These are phyloP conservation scores for Saccharomycopsis malanga DNA, from an alignment of 805 yeast species.

Conservation along the genomic window DNA sequence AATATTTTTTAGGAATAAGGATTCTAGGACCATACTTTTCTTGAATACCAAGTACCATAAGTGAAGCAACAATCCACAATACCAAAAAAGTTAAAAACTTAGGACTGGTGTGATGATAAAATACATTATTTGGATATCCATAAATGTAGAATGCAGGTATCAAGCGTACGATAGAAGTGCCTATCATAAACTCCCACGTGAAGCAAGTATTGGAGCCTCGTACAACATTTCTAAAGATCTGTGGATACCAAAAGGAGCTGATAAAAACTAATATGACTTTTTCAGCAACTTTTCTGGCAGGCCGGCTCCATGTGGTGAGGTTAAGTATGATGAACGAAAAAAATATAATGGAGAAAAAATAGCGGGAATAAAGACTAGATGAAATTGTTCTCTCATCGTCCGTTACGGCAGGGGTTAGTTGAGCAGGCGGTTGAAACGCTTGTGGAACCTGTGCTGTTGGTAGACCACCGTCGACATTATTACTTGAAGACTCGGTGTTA, in stretches of 20 bases:
- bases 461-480: neutral
- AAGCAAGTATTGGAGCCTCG: slow-evolving; percentile 64
- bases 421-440: slow-evolving; percentile 23
- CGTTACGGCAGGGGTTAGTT: slow-evolving; percentile 25
- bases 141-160: slow-evolving; percentile 61
- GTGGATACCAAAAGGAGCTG: slow-evolving; percentile 85
- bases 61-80: slow-evolving; percentile 56
- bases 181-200: slow-evolving; percentile 68
- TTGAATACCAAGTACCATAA: slow-evolving; percentile 53
- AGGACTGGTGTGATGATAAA: slow-evolving; percentile 61
- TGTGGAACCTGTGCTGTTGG: slow-evolving; percentile 4
- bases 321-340: slow-evolving; percentile 52
- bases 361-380: slow-evolving; percentile 51
- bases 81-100: slow-evolving; percentile 39
- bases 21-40: slow-evolving; percentile 70
- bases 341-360: slow-evolving; percentile 45
- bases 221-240: slow-evolving; percentile 67
- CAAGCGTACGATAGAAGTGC: slow-evolving; percentile 55
- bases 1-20: slow-evolving; percentile 64
- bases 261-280: slow-evolving; percentile 41
- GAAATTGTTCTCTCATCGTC: slow-evolving; percentile 50
- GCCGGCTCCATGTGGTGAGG: slow-evolving; percentile 56
- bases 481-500: slow-evolving; percentile 19
- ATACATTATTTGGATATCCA: slow-evolving; percentile 43
- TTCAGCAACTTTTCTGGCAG: slow-evolving; percentile 50